Percentiles rank a stretch among this genome's conserved stretches.
Conservation (phyloP, 345 rosid genomes). For the Eucalyptus sp. region DNA sequence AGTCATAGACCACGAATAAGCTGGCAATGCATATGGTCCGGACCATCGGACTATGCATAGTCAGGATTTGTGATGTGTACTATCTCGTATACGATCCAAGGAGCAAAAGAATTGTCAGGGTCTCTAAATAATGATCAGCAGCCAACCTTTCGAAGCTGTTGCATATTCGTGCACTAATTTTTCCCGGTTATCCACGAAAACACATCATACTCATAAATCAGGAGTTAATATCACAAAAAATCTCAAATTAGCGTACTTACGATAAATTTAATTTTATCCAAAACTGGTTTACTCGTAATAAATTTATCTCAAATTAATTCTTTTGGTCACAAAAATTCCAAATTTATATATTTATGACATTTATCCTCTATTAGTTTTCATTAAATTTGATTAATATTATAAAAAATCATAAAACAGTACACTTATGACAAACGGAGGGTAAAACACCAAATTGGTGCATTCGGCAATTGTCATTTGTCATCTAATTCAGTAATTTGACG, state of each 20-base stretch:
- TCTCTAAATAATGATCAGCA: background rate
- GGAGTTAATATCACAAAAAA: no score
- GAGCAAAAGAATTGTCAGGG: background rate
- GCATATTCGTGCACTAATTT: background rate
- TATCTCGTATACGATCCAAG: background rate
- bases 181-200: no score
- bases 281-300: fast-evolving
- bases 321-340: no score
- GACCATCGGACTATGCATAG: background rate
- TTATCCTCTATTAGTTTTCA: fast-evolving
- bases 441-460: no score
- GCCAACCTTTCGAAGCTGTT: background rate
- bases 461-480: no score
- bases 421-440: fast-evolving
- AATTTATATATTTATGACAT: no score
- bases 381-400: no score
- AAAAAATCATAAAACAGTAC: no score
- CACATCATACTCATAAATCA: background rate
- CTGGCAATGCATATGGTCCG: background rate
- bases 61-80: background rate
- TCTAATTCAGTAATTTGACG: fast-evolving
- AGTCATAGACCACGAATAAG: background rate
- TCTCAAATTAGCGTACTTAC: fast-evolving
- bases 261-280: fast-evolving
- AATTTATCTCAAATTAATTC: no score